Evolutionary conservation across 2,329 filamentous ascomycete species (phyloP).

Genomic region (Dendryphion nanum): DNA sequence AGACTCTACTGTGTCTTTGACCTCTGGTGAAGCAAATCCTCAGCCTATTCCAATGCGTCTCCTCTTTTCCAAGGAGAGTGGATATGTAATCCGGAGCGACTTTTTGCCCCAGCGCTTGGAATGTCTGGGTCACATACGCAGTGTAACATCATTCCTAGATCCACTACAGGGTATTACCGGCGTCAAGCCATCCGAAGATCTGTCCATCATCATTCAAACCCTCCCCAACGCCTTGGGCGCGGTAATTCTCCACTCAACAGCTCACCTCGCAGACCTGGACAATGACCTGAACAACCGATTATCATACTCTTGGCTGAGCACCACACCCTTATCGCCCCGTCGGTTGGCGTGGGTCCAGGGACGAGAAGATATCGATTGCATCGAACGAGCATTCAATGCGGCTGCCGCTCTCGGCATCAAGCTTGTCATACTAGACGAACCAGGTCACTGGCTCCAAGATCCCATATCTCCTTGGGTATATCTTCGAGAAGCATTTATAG

Average conservation of each 20-base stretch:
- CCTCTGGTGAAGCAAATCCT: not conserved
- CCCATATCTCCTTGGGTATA: constrained; percentile 25
- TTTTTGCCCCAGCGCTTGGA: constrained; percentile 8
- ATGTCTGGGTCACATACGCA: constrained; percentile 1
- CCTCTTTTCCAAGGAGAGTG: constrained; percentile 2
- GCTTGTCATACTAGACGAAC: constrained; percentile 38
- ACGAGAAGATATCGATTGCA: constrained; percentile 8
- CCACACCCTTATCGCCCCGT: constrained; percentile 2
- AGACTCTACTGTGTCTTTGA: not conserved
- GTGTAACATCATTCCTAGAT: constrained; percentile 5
- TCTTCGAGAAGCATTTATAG: constrained; percentile 10
- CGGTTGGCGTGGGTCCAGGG: constrained; percentile 7
- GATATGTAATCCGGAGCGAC: constrained; percentile 5
- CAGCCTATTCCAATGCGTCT: constrained; percentile 2
- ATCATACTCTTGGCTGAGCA: constrained; percentile 14
- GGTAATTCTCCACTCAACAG: constrained; percentile 39
- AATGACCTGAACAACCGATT: constrained; percentile 17
- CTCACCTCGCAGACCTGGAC: constrained; percentile 8
- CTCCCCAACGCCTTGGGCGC: constrained; percentile 5
- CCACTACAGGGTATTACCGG: constrained; percentile 4
- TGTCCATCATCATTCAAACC: not conserved
- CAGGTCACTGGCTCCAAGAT: constrained; percentile 43
- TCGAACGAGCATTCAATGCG: constrained; percentile 25
- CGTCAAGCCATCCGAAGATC: not conserved
- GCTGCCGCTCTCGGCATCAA: constrained; percentile 37